Evolutionary conservation across 179 eudicot species (phyloP), one percentile per base, ranked within the genome.

Genomic region (Camellia oleifera): DNA sequence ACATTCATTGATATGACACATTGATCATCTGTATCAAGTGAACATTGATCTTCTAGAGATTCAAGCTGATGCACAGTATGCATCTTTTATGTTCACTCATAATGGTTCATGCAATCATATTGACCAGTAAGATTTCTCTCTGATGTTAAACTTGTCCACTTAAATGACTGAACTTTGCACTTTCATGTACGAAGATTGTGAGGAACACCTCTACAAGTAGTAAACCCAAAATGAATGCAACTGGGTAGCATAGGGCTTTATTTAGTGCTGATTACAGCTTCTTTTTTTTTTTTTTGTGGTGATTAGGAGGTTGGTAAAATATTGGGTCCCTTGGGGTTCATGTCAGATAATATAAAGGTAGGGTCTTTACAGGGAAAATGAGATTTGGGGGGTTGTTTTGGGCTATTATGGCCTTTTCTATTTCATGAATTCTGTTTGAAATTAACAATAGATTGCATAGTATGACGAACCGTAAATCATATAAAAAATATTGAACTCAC

Each of bases 401-500:
- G 20, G 72, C 17, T 68, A 46, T 45, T 68, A n/a, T 68, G 72
- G 72, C 40, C 40, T 32, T 32, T 32, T 32, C 52, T 48, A 4
- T 48, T 61, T n/a, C 20, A 61, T 9, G 62, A 14, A 52, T 72
- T 52, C 44, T 13, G 32, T 23, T 1, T 71, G 54, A 52, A 72
- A 15, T 18, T 18, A 12, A 62, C 8, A 45, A 62, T 2, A 50
- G 20, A 20, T 15, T 14, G 1, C 40, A 5, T 67, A 3, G 40
- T 42, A 45, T 70, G n/a, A 23, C 2, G 17, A 46, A 44, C 23
- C 2, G 23, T 48, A 23, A 23, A 53, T 48, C 48, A 50, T 14
- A n/a, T 17, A 0, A 12, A 40, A 56, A 61, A 58, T 66, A 17
- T 13, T 53, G 66, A 79, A 86, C 96, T 85, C 80, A 94, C 99